These are phyloP conservation scores for Neurospora terricola DNA, from an alignment of 495 filamentous ascomycete genomes.

Conservation along the genomic window DNA sequence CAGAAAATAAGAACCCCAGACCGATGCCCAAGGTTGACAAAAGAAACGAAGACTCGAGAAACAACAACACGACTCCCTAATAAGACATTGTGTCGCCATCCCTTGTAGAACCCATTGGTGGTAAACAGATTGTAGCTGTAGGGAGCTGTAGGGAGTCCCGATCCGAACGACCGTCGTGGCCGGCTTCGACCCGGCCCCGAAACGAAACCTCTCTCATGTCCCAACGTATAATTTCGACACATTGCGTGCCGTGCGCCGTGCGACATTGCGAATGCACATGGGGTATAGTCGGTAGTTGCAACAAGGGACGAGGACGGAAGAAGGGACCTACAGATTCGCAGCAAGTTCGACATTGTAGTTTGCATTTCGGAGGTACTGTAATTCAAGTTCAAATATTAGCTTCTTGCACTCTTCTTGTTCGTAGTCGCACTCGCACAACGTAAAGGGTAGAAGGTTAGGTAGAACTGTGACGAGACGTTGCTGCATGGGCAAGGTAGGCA, in stretches of 20 bases:
- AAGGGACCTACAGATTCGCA: slow-evolving; percentile 37
- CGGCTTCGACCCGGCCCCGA: slow-evolving; percentile 1
- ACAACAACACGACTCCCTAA: not conserved
- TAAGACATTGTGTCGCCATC: slow-evolving; percentile 26
- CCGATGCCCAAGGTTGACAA: not conserved
- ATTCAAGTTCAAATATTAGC: not conserved
- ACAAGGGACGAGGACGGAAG: not conserved
- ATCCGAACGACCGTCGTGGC: not conserved
- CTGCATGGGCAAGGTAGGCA: not conserved
- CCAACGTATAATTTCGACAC: not conserved
- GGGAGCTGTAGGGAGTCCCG: not conserved
- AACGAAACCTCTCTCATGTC: not conserved
- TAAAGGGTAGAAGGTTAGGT: not conserved
- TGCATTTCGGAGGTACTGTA: slow-evolving; percentile 28
- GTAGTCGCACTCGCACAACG: slow-evolving; percentile 5
- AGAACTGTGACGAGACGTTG: not conserved
- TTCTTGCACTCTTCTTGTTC: not conserved
- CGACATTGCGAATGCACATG: not conserved
- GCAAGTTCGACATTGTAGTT: slow-evolving; percentile 42
- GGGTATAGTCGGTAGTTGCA: not conserved
- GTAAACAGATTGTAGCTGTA: not conserved
- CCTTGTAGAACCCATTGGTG: slow-evolving; percentile 11
- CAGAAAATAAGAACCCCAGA: not conserved
- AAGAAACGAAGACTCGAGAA: not conserved
- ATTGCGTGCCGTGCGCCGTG: not conserved